These are phyloP conservation scores for Liriodendron chinense DNA, from an alignment of 164 flowering plant species.

Conservation along the genomic window DNA sequence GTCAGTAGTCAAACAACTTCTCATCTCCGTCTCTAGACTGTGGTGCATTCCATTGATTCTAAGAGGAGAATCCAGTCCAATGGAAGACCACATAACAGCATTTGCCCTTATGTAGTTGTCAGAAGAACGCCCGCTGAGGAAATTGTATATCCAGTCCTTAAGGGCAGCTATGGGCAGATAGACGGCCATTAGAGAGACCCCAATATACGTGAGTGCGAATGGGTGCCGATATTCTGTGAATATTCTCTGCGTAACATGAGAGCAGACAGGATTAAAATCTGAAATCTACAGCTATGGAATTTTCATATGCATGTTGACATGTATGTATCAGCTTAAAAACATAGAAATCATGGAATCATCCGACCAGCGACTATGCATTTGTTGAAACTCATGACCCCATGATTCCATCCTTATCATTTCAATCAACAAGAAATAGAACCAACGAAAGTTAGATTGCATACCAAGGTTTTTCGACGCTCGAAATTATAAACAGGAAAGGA, in stretches of 20 bases:
- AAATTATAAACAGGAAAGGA: no score
- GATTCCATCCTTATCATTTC: no score
- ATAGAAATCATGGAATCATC: neutral
- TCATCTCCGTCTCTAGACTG: conserved; percentile 26
- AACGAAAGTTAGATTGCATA: no score
- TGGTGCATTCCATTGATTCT: conserved; percentile 28
- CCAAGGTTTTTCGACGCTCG: no score
- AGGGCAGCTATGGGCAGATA: conserved; percentile 51
- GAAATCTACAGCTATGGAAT: neutral
- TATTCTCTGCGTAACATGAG: conserved; percentile 43
- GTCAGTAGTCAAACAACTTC: conserved; percentile 22
- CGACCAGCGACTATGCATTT: no score
- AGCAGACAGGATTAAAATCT: conserved; percentile 1
- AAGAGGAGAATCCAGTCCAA: conserved; percentile 39
- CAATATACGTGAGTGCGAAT: conserved; percentile 60
- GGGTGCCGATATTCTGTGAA: conserved; percentile 57
- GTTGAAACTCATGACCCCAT: no score
- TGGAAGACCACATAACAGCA: conserved; percentile 16
- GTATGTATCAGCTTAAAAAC: neutral
- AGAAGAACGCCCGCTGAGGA: conserved; percentile 2
- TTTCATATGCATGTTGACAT: neutral
- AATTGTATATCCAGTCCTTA: conserved; percentile 38
- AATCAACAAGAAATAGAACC: no score
- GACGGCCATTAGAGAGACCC: conserved; percentile 58
- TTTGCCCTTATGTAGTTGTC: conserved; percentile 8